Base-by-base conservation (phyloP, 176 grass and related monocot genomes). In the Avena insularis region DNA sequence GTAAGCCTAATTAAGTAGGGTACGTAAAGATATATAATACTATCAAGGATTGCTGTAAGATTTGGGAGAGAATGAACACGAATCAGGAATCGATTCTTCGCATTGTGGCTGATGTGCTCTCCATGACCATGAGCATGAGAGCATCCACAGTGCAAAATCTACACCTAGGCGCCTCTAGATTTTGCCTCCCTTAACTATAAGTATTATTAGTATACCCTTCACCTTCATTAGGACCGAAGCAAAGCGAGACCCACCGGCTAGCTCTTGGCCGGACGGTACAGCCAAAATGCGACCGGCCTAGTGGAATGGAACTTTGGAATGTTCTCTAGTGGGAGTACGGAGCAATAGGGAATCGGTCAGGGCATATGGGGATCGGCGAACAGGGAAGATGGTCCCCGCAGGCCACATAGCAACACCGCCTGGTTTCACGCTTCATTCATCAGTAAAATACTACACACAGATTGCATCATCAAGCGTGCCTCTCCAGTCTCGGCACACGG, bases 351-450 rank as follows among this genome's bases (percentile, higher is more conserved):
- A 40, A 47, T 43, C 0, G 25, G 2, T 38, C 48, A 55, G 33
- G 46, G 47, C 8, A 15, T 27, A 15, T 62, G 60, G 85, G 85
- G 85, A 91, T 88, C 90, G 77, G 87, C 60, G 29, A 81, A 31
- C 10, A 40, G 12, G 40, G 12, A 81, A 12, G 68, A 49, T 51
- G 72, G 85, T 88, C 81, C 85, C 81, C 81, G 66, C 73, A 65
- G 46, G 60, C 45, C 84, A 87, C 83, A 83, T 83, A 72, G 53
- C 79, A 71, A 31, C 74, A 75, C 8, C 19, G 0, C 89, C 80
- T 79, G 65, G 47, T 87, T 87, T 87, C 80, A 87, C 27, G 81
- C 23, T 29, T 4, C 58, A 9, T 45, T 20, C 31, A 10, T 21
- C 43, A 64, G 16, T 71, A 77, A 59, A 85, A 48, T 80, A 72